Conservation (phyloP, 345 rosid species). For the Iberis pinnata region DNA sequence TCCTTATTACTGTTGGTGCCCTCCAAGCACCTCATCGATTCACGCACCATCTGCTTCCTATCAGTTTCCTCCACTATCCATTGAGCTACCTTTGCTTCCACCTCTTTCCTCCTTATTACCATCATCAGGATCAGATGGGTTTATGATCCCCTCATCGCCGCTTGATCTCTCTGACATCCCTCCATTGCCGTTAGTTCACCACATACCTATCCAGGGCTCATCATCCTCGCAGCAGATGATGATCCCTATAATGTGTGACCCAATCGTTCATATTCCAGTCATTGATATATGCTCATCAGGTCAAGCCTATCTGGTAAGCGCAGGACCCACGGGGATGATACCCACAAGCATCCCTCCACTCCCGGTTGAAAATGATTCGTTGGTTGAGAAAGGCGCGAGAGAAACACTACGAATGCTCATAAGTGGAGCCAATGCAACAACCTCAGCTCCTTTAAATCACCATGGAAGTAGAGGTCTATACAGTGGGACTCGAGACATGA, state of each 20-base stretch:
- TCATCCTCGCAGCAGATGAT: constrained; percentile 43
- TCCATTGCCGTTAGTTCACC: constrained; percentile 46
- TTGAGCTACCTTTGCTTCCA: constrained; percentile 52
- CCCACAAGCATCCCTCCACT: too few species aligned
- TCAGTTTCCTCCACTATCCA: constrained; percentile 36
- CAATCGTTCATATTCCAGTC: constrained; percentile 85
- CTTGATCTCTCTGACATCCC: constrained; percentile 53
- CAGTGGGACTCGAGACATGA: constrained; percentile 43
- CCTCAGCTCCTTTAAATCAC: constrained; percentile 37
- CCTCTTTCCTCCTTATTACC: constrained; percentile 62
- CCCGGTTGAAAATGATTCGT: constrained; percentile 48
- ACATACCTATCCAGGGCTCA: constrained; percentile 41
- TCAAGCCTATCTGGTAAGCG: constrained; percentile 86
- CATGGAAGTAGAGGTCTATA: constrained; percentile 67
- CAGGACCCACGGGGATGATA: constrained; percentile 53
- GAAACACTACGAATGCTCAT: constrained; percentile 82
- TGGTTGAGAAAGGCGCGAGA: constrained; percentile 83
- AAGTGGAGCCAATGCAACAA: constrained; percentile 45
- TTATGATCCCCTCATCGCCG: constrained; percentile 45
- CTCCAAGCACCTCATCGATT: constrained; percentile 44
- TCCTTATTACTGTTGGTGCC: constrained; percentile 94
- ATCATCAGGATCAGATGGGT: constrained; percentile 38
- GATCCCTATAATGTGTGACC: constrained; percentile 86
- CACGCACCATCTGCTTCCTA: constrained; percentile 36
- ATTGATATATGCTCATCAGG: constrained; percentile 93